A percentile compares a stretch with the other conserved stretches of the same genome.
Conservation (phyloP, 768 basidiomycete genomes). For the Tremella yokohamensis region DNA sequence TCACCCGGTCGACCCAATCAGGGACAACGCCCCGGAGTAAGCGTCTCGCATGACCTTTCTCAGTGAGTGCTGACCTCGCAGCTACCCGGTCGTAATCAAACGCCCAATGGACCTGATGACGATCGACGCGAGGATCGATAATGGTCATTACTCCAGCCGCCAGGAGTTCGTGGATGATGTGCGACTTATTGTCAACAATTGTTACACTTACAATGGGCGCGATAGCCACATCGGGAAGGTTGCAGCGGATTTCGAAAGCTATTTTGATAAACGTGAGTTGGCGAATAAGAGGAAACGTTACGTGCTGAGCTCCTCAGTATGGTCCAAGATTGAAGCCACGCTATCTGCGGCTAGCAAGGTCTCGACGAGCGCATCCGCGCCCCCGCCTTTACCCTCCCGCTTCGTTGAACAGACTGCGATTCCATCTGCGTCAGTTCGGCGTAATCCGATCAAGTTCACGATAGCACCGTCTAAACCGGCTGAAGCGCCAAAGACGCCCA, state of each 20-base stretch:
- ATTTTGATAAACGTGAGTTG: slow-evolving; percentile 79
- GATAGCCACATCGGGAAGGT: slow-evolving; percentile 71
- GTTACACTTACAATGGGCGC: slow-evolving; percentile 71
- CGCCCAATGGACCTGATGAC: slow-evolving; percentile 93
- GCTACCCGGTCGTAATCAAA: slow-evolving; percentile 86
- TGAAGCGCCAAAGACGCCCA: slow-evolving; percentile 7
- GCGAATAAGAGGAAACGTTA: neutral
- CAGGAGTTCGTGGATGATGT: slow-evolving; percentile 82
- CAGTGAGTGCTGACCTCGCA: slow-evolving; percentile 41
- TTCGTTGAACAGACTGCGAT: no score
- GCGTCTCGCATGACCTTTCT: slow-evolving; percentile 30
- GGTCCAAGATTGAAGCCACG: slow-evolving; percentile 61
- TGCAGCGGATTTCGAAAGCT: slow-evolving; percentile 68
- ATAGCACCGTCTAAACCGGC: slow-evolving; percentile 31
- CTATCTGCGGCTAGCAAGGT: slow-evolving; percentile 29
- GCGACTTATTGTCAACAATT: slow-evolving; percentile 79
- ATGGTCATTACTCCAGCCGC: slow-evolving; percentile 78
- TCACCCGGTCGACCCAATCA: slow-evolving; percentile 91
- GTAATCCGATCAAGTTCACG: slow-evolving; percentile 38
- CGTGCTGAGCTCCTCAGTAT: slow-evolving; percentile 57
- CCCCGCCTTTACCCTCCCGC: neutral
- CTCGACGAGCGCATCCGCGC: neutral
- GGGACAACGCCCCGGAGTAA: slow-evolving; percentile 83
- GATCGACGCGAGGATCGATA: slow-evolving; percentile 77
- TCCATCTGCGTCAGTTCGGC: slow-evolving; percentile 1